Base-by-base conservation (phyloP, 176 grass and related monocot genomes). In the Poa pratensis region DNA sequence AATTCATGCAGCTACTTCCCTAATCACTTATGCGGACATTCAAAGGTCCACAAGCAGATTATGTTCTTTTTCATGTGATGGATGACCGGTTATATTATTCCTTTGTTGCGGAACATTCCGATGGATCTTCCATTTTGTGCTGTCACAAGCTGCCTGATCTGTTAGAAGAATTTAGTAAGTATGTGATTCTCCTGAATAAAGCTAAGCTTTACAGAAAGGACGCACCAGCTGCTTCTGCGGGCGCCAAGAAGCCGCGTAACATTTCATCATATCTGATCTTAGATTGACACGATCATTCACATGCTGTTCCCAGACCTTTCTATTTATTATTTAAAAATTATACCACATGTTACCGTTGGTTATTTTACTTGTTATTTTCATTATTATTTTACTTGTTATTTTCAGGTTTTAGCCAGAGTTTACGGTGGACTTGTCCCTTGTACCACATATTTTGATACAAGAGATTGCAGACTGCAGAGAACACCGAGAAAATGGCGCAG, bases 71-170 rank as follows among this genome's bases (percentile, higher is more conserved):
- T 58, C 68, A 37, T 83, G 73, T 58, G 23, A 86, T 64, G 34
- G 49, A 66, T 73, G 74, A 22, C 35, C 35, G 13, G 62, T 65
- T 68, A 78, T 86, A 63, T 78, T 83, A 58, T 90, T 80, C 83
- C 80, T 65, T 45, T 88, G 78, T 69, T 50, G 58, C 7, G 26
- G 90, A 88, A 92, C 83, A 92, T 92, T 40, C 65, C 16, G 23
- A 71, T 88, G 90, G 90, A 88, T 88, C 82, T 92, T 79, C 90
- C 57, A 79, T 92, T 86, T 83, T 80, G 34, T 79, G 86, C 83
- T 68, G 20, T 85, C 68, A 45, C 28, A 79, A 84, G 61, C 69
- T 37, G 22, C 28, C 26, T 75, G 73, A 53, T 46, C 37, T 9
- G 55, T 82, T 57, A n/a, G 83, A 74, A 85, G 83, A 88, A 88